These are phyloP conservation scores for Lactarius hatsudake DNA, from an alignment of 768 basidiomycete species.

Conservation along the genomic window DNA sequence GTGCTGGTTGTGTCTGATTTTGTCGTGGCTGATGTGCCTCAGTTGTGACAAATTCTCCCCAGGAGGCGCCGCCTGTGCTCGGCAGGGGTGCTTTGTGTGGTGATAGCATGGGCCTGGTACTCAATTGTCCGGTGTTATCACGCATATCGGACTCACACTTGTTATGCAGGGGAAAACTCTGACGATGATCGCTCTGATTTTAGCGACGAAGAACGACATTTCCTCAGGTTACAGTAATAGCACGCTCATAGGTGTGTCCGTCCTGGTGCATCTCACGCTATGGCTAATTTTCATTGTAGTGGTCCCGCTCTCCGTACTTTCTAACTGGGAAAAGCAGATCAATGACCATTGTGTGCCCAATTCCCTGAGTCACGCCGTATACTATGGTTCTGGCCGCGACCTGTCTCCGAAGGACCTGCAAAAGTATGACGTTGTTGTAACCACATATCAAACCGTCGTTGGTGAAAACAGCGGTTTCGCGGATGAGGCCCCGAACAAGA, in stretches of 20 bases:
- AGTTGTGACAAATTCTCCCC: slow-evolving; percentile 84
- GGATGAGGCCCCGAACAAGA: slow-evolving; percentile 42
- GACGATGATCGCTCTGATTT: slow-evolving; percentile 77
- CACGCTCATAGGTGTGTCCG: slow-evolving; percentile 73
- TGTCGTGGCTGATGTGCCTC: slow-evolving; percentile 10
- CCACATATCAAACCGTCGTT: slow-evolving; percentile 74
- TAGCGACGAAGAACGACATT: slow-evolving; percentile 70
- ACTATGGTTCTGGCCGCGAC: slow-evolving; percentile 68
- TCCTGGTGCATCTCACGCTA: not conserved
- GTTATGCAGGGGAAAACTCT: slow-evolving; percentile 76
- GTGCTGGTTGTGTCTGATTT: not conserved
- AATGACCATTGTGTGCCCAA: slow-evolving; percentile 63
- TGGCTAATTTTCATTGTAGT: slow-evolving; percentile 43
- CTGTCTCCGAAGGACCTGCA: slow-evolving; percentile 58
- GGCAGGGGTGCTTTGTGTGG: slow-evolving; percentile 86
- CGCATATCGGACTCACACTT: slow-evolving; percentile 18
- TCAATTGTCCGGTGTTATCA: slow-evolving; percentile 27
- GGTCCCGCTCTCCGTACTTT: slow-evolving; percentile 76
- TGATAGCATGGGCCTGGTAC: slow-evolving; percentile 81
- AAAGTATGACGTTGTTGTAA: slow-evolving; percentile 74
- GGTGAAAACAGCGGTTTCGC: slow-evolving; percentile 46
- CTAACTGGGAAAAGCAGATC: slow-evolving; percentile 88
- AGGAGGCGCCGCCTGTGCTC: slow-evolving; percentile 56
- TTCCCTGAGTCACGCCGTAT: slow-evolving; percentile 54
- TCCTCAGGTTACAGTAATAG: slow-evolving; percentile 54